phyloP scores from a whole-genome alignment of 2,329 filamentous ascomycete genomes.

The Xylaria sp. region DNA sequence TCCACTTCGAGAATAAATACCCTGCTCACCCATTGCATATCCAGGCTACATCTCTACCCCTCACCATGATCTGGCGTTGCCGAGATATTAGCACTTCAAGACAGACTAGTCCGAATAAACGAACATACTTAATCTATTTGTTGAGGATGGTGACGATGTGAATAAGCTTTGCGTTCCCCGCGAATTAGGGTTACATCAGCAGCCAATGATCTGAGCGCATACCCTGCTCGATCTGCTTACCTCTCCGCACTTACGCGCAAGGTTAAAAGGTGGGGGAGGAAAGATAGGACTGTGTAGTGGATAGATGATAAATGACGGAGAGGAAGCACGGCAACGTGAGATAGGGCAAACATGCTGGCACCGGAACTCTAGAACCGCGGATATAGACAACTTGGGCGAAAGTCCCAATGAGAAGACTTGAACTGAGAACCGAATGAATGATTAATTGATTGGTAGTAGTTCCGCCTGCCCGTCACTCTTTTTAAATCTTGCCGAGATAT shows the following conservation, averaged over 20 bases:
- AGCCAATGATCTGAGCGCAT: slow-evolving; percentile 2
- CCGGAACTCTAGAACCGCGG: neutral
- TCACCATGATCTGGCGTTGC: slow-evolving; percentile 13
- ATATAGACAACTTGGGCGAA: neutral
- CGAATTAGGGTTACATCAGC: neutral
- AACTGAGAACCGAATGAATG: neutral
- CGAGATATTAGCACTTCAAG: neutral
- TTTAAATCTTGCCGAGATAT: neutral
- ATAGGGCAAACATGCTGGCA: neutral
- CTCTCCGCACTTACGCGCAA: slow-evolving; percentile 13
- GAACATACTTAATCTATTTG: neutral
- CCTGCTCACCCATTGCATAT: neutral
- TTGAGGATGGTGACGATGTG: neutral
- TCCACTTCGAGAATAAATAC: neutral
- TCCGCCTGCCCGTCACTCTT: neutral
- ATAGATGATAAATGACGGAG: slow-evolving; percentile 1
- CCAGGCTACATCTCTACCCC: slow-evolving; percentile 4
- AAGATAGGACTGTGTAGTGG: neutral
- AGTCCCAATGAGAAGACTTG: neutral
- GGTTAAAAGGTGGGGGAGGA: neutral
- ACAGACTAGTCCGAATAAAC: neutral
- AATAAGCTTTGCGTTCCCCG: slow-evolving; percentile 13
- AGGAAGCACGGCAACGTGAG: neutral
- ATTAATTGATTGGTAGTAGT: no score
- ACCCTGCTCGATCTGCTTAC: neutral